Conservation (phyloP, 2,329 filamentous ascomycete species). For the Emericellopsis atlantica region DNA sequence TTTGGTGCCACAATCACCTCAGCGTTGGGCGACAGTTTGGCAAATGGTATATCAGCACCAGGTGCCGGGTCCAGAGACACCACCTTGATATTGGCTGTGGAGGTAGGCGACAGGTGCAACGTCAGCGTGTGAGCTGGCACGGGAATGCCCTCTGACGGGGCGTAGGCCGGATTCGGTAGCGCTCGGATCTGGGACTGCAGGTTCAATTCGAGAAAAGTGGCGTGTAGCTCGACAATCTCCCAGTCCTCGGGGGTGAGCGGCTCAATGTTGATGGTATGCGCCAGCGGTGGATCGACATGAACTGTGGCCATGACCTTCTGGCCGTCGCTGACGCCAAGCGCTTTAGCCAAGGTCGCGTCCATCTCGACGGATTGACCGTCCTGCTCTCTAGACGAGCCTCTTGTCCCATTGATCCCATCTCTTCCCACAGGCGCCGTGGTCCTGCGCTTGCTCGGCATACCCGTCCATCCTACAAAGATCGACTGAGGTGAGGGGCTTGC, state of each 20-base stretch:
- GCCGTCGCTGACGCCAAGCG: slow-evolving; percentile 67
- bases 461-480: slow-evolving; percentile 89
- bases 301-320: slow-evolving; percentile 62
- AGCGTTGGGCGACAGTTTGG: slow-evolving; percentile 84
- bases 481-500: slow-evolving; percentile 46
- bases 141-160: slow-evolving; percentile 17
- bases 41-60: slow-evolving; percentile 59
- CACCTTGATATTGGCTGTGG: slow-evolving; percentile 82
- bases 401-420: slow-evolving; percentile 53
- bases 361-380: slow-evolving; percentile 72
- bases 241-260: slow-evolving; percentile 90
- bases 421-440: slow-evolving; percentile 59
- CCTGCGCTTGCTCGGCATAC: slow-evolving; percentile 87
- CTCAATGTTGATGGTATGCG: slow-evolving; percentile 93
- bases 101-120: slow-evolving; percentile 87
- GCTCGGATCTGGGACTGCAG: slow-evolving; percentile 86
- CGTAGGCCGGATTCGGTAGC: slow-evolving; percentile 71
- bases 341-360: slow-evolving; percentile 69
- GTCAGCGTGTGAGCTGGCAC: slow-evolving; percentile 67
- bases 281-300: slow-evolving; percentile 81
- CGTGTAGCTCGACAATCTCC: slow-evolving; percentile 98
- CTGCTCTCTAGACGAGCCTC: slow-evolving; percentile 53
- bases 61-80: slow-evolving; percentile 70
- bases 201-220: slow-evolving; percentile 89
- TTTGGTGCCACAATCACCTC: slow-evolving; percentile 98